phyloP scores from a whole-genome alignment of 1,284 basidiomycete species.

The Irpex rosettiformis region DNA sequence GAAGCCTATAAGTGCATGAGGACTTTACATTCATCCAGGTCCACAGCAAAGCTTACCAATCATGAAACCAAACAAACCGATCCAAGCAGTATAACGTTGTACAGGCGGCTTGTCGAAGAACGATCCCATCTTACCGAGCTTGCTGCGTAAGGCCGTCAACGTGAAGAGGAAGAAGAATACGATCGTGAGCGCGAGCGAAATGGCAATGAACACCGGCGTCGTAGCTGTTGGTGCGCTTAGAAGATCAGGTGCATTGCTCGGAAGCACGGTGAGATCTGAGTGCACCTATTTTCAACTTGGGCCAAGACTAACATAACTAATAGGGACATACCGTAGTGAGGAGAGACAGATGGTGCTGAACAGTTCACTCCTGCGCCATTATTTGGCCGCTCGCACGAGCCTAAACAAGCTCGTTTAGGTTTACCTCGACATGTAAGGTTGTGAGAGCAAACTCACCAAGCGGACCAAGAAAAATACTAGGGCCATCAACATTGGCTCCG shows the following conservation, averaged over 20 bases:
- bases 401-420: conserved; percentile 33
- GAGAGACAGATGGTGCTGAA: conserved; percentile 51
- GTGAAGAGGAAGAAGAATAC: conserved; percentile 68
- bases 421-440: background rate
- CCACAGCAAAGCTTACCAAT: conserved; percentile 43
- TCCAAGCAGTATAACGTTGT: conserved; percentile 64
- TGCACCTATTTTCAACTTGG: conserved; percentile 7
- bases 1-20: conserved; percentile 42
- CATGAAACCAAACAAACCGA: conserved; percentile 71
- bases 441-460: conserved; percentile 44
- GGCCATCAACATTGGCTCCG: conserved; percentile 58
- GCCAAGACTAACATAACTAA: background rate
- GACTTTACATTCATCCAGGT: background rate
- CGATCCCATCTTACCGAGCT: conserved; percentile 53
- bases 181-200: conserved; percentile 56
- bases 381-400: conserved; percentile 61
- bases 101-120: conserved; percentile 54
- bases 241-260: conserved; percentile 50
- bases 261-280: conserved; percentile 62
- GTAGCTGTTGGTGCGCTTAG: conserved; percentile 60
- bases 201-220: conserved; percentile 62
- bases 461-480: conserved; percentile 62
- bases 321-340: conserved; percentile 53
- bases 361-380: conserved; percentile 52
- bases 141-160: conserved; percentile 61